Evolutionary conservation across 345 rosid species (phyloP).

Genomic region (Streptanthus diversifolius): DNA sequence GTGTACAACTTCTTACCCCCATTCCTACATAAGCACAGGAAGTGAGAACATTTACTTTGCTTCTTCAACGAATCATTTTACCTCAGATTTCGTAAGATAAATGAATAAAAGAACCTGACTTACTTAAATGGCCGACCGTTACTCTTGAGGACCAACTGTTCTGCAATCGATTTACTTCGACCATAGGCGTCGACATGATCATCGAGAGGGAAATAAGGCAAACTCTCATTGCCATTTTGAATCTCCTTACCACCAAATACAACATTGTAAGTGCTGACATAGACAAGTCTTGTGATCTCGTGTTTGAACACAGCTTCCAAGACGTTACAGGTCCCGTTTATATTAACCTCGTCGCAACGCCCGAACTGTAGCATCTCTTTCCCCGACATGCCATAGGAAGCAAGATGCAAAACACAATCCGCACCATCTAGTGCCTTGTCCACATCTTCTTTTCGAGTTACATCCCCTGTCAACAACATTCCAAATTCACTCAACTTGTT

Average conservation of each 20-base stretch:
- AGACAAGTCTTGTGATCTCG: conserved; percentile 68
- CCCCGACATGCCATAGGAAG: conserved; percentile 93
- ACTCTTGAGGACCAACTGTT: conserved; percentile 74
- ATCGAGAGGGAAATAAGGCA: conserved; percentile 79
- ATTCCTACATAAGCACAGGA: conserved; percentile 41
- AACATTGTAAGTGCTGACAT: conserved; percentile 88
- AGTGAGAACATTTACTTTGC: not conserved
- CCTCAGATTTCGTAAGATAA: not conserved
- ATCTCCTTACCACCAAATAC: conserved; percentile 90
- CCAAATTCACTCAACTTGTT: not conserved
- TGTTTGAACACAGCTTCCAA: conserved; percentile 62
- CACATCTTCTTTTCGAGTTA: conserved; percentile 54
- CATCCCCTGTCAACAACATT: conserved; percentile 47
- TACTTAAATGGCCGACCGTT: conserved; percentile 73
- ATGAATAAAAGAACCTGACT: conserved; percentile 21
- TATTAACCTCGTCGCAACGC: conserved; percentile 77
- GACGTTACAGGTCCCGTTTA: conserved; percentile 74
- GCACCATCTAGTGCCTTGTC: conserved; percentile 63
- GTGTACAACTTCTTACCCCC: conserved; percentile 57
- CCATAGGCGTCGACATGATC: conserved; percentile 70
- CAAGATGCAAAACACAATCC: conserved; percentile 80
- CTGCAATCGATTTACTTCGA: conserved; percentile 77
- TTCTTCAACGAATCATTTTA: not conserved
- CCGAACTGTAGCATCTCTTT: conserved; percentile 90
- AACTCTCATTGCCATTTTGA: conserved; percentile 64